Evolutionary conservation across 768 basidiomycete species (phyloP).

Genomic region (Boletus subparvulus): DNA sequence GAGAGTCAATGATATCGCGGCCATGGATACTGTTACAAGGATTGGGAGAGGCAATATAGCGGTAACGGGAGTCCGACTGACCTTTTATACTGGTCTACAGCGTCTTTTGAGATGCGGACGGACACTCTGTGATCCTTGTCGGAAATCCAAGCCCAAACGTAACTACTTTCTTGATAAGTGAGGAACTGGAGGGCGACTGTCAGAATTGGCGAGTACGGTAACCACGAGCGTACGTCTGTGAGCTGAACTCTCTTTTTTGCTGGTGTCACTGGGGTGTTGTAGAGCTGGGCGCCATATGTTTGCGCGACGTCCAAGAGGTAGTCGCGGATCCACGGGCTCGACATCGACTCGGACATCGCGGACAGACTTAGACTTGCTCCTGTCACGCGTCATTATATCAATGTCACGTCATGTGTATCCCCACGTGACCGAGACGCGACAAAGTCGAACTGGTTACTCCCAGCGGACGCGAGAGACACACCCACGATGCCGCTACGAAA

Average conservation of each 20-base stretch:
- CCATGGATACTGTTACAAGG: conserved; percentile 20
- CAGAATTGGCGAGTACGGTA: background rate
- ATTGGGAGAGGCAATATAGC: conserved; percentile 1
- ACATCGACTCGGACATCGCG: conserved; percentile 40
- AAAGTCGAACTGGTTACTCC: background rate
- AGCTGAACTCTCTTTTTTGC: conserved; percentile 59
- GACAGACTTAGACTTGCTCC: background rate
- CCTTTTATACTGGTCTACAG: conserved; percentile 45
- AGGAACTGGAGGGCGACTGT: conserved; percentile 48
- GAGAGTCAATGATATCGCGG: conserved; percentile 44
- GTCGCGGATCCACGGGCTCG: conserved; percentile 54
- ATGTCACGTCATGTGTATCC: conserved; percentile 14
- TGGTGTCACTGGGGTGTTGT: conserved; percentile 14
- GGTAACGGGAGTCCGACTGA: conserved; percentile 24
- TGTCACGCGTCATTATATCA: conserved; percentile 18
- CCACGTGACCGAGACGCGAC: conserved; percentile 21
- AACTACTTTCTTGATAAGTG: conserved; percentile 45
- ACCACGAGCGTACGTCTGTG: conserved; percentile 43
- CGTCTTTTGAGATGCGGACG: conserved; percentile 54
- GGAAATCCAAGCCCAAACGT: conserved; percentile 65
- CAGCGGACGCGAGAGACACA: background rate
- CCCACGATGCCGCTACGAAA: conserved; percentile 25
- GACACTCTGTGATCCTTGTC: conserved; percentile 54
- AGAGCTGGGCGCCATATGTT: conserved; percentile 47
- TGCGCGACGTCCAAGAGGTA: conserved; percentile 54